Base-by-base conservation (phyloP, 164 flowering plant species). In the Vitis rotundifolia region DNA sequence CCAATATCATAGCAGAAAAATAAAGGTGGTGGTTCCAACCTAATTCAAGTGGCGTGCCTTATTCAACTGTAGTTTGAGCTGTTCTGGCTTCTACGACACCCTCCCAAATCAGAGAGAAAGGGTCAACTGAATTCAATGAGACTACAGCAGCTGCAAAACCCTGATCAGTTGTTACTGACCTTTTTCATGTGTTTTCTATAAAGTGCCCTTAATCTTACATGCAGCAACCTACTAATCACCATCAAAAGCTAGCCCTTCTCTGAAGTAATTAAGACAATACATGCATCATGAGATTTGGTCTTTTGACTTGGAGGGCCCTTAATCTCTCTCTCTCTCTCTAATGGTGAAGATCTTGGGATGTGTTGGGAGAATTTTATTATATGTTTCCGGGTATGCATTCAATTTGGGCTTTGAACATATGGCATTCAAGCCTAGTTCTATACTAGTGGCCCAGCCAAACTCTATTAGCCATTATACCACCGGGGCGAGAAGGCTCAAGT, bases 21-120 rank as follows among this genome's bases (percentile, higher is more conserved):
- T 61, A 55, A 9, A 47, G 52, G 59, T 48, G 64, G 56, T 67
- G 60, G 68, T 68, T 71, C 59, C 65, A 63, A 68, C 72, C 54
- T 63, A 56, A 57, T 3, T 16, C 22, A 19, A 72, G 49, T 77
- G 65, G 80, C 68, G 80, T 78, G 71, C 53, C 67, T 78, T 74
- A 31, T 13, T 67, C 64, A 71, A 59, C 44, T 56, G 22, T 15
- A n/a, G 8, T 53, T 56, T 62, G 63, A 69, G 78, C 78, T 78
- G 81, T 78, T 26, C 2, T 60, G 49, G 71, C 76, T 71, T 78
- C 65, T 31, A 5, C 31, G 22, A n/a, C 59, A 71, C 49, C 59
- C 62, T 48, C 19, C 55, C 18, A 54, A 55, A 16, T 16, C 31
- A 56, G 13, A 13, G 18, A 48, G 52, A 11, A 13, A 44, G 0